Percentiles rank a stretch among this genome's conserved stretches.
phyloP scores from a whole-genome alignment of 768 basidiomycete species.

The Polyporus arcularius region DNA sequence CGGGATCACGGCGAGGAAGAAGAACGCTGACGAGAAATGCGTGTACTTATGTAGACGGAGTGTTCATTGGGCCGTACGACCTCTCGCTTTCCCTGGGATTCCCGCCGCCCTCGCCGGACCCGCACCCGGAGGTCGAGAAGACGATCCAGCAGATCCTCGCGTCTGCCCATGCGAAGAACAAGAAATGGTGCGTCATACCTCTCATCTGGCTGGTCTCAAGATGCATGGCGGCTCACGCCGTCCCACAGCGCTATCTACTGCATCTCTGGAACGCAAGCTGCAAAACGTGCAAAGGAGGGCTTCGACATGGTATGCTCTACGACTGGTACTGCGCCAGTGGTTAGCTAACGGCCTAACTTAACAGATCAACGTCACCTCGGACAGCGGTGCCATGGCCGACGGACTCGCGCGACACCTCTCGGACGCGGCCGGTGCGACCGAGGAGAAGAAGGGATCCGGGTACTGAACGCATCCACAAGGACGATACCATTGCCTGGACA shows the following conservation, averaged over 20 bases:
- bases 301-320: constrained; percentile 46
- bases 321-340: neutral
- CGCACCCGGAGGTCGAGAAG: constrained; percentile 63
- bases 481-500: neutral
- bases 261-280: constrained; percentile 44
- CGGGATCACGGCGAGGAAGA: constrained; percentile 8
- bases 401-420: constrained; percentile 21
- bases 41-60: constrained; percentile 37
- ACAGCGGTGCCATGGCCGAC: constrained; percentile 46
- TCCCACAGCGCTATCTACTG: constrained; percentile 48
- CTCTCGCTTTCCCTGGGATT: constrained; percentile 64
- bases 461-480: neutral
- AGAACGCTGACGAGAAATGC: neutral
- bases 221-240: neutral
- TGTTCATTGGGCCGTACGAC: constrained; percentile 71
- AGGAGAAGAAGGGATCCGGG: constrained; percentile 6
- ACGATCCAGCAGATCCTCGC: constrained; percentile 55
- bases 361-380: constrained; percentile 52
- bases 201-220: neutral
- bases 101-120: constrained; percentile 61
- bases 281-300: constrained; percentile 46
- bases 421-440: constrained; percentile 20
- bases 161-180: constrained; percentile 51
- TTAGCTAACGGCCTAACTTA: too few relatives aligned
- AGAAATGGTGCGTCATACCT: constrained; percentile 56